Percentiles rank a stretch among this genome's conserved stretches.
phyloP scores from a whole-genome alignment of 768 basidiomycete species.

The Myochromella boudieri region DNA sequence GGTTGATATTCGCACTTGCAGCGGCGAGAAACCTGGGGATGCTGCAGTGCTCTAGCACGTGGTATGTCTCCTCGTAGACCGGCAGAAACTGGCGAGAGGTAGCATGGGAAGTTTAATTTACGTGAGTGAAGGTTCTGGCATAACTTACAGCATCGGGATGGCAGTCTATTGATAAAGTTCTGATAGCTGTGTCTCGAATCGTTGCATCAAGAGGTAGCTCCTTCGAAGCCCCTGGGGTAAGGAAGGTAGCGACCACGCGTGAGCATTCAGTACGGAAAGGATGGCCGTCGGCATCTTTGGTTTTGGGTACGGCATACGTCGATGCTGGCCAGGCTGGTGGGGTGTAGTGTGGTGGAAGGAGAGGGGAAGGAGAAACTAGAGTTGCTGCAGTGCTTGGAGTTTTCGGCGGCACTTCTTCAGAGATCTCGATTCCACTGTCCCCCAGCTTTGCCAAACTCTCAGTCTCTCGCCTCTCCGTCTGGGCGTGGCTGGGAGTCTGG shows the following conservation, averaged over 20 bases:
- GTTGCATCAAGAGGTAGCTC: conserved; percentile 25
- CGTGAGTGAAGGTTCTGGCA: conserved; percentile 2
- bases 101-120: not conserved
- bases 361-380: conserved; percentile 7
- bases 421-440: conserved; percentile 20
- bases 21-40: conserved; percentile 31
- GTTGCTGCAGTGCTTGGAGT: conserved; percentile 4
- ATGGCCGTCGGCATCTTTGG: not conserved
- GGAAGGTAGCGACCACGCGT: conserved; percentile 30
- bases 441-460: conserved; percentile 15
- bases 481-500: conserved; percentile 4
- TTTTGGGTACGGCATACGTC: conserved; percentile 6
- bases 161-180: conserved; percentile 25
- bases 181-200: conserved; percentile 27
- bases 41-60: conserved; percentile 26
- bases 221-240: conserved; percentile 27
- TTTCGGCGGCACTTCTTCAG: not conserved
- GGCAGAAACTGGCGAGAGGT: conserved; percentile 27
- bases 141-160: conserved; percentile 35
- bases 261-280: conserved; percentile 26
- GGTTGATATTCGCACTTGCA: conserved; percentile 34
- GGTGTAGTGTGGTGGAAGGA: conserved; percentile 14
- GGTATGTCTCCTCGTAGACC: conserved; percentile 32
- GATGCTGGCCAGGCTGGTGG: conserved; percentile 17
- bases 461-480: conserved; percentile 8